phyloP scores from a whole-genome alignment of 441 rosid species.

The Brassica hybrid region DNA sequence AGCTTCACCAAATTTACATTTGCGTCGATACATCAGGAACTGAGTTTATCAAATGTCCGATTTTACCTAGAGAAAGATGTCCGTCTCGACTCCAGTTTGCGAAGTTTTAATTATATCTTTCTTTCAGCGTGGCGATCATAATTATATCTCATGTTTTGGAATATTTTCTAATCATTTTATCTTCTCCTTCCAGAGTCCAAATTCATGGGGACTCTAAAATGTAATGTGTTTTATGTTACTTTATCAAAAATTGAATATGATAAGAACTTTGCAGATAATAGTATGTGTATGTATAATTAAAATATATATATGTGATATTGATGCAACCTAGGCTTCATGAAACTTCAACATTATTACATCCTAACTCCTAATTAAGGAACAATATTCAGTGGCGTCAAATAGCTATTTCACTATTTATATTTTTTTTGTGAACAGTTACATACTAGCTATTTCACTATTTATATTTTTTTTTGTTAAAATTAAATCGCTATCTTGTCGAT shows the following conservation, averaged over 20 bases:
- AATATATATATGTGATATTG: too few relatives aligned
- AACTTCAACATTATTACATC: too few relatives aligned
- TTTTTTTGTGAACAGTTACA: too few relatives aligned
- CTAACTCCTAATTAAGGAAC: too few relatives aligned
- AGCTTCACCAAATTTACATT: conserved; percentile 65
- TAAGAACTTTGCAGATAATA: too few relatives aligned
- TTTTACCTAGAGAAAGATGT: conserved; percentile 56
- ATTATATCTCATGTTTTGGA: background rate
- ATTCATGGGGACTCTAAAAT: conserved; percentile 1
- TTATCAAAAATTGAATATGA: background rate
- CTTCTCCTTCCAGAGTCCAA: background rate
- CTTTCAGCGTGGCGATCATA: background rate
- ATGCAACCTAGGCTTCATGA: too few relatives aligned
- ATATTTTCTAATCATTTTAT: background rate
- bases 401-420: background rate
- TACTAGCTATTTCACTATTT: background rate
- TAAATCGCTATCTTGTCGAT: conserved; percentile 20
- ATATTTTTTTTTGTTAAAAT: background rate
- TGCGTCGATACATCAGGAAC: conserved; percentile 68
- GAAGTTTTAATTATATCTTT: conserved; percentile 45
- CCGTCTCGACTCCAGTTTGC: conserved; percentile 59
- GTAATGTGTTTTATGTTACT: background rate
- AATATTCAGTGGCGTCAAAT: too few relatives aligned
- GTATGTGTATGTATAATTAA: too few relatives aligned
- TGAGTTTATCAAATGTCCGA: conserved; percentile 56